Conservation (phyloP, 495 filamentous ascomycete species). For the Lepidopterella palustris region DNA sequence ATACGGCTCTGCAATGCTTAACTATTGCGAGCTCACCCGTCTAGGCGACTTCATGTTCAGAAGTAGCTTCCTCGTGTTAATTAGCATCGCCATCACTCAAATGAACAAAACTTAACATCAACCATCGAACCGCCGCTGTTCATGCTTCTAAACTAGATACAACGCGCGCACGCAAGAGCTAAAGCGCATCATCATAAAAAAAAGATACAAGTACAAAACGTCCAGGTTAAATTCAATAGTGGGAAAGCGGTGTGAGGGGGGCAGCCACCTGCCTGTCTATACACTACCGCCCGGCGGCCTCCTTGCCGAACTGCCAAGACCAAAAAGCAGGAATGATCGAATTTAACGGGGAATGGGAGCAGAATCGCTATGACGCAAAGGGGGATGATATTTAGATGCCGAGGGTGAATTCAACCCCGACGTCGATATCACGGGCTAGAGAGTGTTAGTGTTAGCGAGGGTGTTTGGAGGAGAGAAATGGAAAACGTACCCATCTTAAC, state of each 20-base stretch:
- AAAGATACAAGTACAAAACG: constrained; percentile 4
- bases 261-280: too few relatives aligned
- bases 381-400: constrained; percentile 66
- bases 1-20: too few relatives aligned
- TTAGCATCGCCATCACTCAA: too few relatives aligned
- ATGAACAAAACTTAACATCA: not conserved
- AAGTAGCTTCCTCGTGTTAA: too few relatives aligned
- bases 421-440: constrained; percentile 87
- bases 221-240: not conserved
- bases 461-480: not conserved
- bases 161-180: constrained; percentile 1
- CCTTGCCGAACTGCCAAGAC: not conserved
- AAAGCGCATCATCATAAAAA: too few relatives aligned
- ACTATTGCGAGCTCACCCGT: too few relatives aligned
- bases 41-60: too few relatives aligned
- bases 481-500: constrained; percentile 88
- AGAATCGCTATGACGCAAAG: not conserved
- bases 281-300: too few relatives aligned
- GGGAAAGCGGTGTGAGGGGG: not conserved
- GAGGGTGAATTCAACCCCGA: constrained; percentile 94
- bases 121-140: not conserved
- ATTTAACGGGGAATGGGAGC: not conserved
- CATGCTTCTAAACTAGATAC: constrained; percentile 21
- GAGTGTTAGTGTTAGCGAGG: constrained; percentile 10
- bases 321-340: not conserved